Base-by-base conservation (phyloP, 495 filamentous ascomycete genomes). In the Aspergillus campestris region DNA sequence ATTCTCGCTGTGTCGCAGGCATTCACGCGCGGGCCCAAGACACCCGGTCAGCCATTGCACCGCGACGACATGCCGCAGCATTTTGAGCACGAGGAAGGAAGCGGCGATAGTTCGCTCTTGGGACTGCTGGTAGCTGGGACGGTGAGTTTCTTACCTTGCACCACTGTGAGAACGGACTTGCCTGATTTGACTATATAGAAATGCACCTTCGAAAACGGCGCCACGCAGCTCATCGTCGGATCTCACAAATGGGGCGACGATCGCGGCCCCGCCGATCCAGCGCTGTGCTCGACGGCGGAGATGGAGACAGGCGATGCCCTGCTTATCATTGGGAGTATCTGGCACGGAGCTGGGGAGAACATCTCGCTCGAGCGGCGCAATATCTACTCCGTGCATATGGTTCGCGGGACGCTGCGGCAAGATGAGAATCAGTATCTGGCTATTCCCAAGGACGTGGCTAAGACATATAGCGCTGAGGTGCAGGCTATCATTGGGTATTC, bases 111-210 rank as follows among this genome's bases (percentile, higher is more conserved):
- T n/a, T 65, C 57, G 18, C 40, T 52, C 1, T 30, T 65, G 7
- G 59, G 59, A 2, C 49, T 65, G n/a, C 59, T 68, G 34, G 56
- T 68, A 28, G 57, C 62, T 7, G 64, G 57, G 6, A 56, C 60
- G n/a, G 49, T 42, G 33, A 33, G 40, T 42, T 5, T 30, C 9
- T 28, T 11, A 42, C n/a, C n/a, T n/a, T n/a, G n/a, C n/a, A n/a
- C n/a, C n/a, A n/a, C n/a, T n/a, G n/a, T n/a, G n/a, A n/a, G n/a
- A n/a, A n/a, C n/a, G n/a, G n/a, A n/a, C n/a, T n/a, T n/a, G n/a
- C n/a, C n/a, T n/a, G n/a, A n/a, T n/a, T n/a, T n/a, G n/a, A n/a
- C n/a, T n/a, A n/a, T n/a, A n/a, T n/a, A n/a, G 40, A 34, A 60
- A 41, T 64, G 58, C 11, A 57, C 50, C 2, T 40, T 51, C 12